Base-by-base conservation (phyloP, 2,329 filamentous ascomycete genomes). In the Rutstroemia sp. region DNA sequence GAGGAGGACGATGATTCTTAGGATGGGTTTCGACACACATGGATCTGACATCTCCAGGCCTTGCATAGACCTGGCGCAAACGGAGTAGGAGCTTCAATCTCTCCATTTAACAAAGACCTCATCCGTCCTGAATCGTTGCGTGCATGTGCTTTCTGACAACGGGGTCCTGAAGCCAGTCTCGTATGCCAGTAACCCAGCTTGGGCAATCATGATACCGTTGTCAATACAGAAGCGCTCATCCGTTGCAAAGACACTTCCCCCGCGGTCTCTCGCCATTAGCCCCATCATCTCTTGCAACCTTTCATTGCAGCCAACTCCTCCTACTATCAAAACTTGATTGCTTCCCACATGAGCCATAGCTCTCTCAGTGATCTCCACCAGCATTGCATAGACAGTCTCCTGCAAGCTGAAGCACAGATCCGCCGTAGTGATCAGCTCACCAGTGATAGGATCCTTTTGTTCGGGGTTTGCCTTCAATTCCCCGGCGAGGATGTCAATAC, bases 131-230 rank as follows among this genome's bases (percentile, higher is more conserved):
- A 91, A 92, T 54, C 89, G 77, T 70, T 92, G 89, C 14, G 88
- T 92, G 71, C 87, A 96, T 12, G 87, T 89, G 64, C 87, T 92
- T 46, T 96, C 88, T 61, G 86, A 84, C 48, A 97, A 70, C 7
- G 80, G 74, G 1, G 91, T 96, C 58, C 74, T 78, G 68, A 90
- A 91, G 1, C 92, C 92, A 16, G 84, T 92, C 71, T 85, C 78
- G 70, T 88, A 94, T 1, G 92, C 92, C 66, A 96, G 71, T 65
- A 99, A 73, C 2, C 94, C 94, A 2, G 94, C 94, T 71, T 99
- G 92, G 1, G 94, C 94, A 75, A 99, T 99, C 94, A 99, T 99
- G 69, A 99, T 97, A 49, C 94, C 94, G 67, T 99, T 99, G 73
- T 99, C 94, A 65, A 99, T 99, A 71, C 94, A 99, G 71, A 96